These are phyloP conservation scores for Metschnikowia colocasiae DNA, from an alignment of 805 yeast genomes.

Conservation along the genomic window DNA sequence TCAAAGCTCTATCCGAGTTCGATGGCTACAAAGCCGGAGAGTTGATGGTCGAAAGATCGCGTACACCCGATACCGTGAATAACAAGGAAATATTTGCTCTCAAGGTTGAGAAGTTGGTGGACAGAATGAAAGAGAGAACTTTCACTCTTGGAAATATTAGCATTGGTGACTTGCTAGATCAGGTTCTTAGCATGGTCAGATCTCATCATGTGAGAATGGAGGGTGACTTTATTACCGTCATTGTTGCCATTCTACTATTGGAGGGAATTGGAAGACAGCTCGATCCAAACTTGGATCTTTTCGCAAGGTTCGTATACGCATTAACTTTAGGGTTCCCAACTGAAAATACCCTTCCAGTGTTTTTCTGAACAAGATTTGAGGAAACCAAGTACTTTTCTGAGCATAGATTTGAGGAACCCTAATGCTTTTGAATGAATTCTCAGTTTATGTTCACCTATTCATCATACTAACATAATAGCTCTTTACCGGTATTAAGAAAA, in stretches of 20 bases:
- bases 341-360: conserved; percentile 23
- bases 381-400: background rate
- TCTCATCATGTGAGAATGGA: conserved; percentile 96
- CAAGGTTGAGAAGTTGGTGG: conserved; percentile 80
- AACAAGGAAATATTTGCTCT: conserved; percentile 82
- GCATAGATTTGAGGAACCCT: background rate
- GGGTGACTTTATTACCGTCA: conserved; percentile 91
- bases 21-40: conserved; percentile 96
- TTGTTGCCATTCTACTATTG: conserved; percentile 84
- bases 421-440: background rate
- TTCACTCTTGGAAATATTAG: conserved; percentile 89
- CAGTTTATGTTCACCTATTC: background rate
- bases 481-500: conserved; percentile 81
- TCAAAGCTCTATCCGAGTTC: conserved; percentile 82
- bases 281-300: conserved; percentile 88
- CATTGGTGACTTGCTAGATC: conserved; percentile 85
- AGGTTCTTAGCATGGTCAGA: conserved; percentile 87
- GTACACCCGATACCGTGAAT: conserved; percentile 90
- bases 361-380: background rate
- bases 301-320: conserved; percentile 86
- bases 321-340: conserved; percentile 40
- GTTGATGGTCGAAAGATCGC: conserved; percentile 88
- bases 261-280: conserved; percentile 96
- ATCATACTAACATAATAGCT: conserved; percentile 39
- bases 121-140: conserved; percentile 77